Conservation (phyloP, 2,329 filamentous ascomycete species). For the Colletotrichum sp. region DNA sequence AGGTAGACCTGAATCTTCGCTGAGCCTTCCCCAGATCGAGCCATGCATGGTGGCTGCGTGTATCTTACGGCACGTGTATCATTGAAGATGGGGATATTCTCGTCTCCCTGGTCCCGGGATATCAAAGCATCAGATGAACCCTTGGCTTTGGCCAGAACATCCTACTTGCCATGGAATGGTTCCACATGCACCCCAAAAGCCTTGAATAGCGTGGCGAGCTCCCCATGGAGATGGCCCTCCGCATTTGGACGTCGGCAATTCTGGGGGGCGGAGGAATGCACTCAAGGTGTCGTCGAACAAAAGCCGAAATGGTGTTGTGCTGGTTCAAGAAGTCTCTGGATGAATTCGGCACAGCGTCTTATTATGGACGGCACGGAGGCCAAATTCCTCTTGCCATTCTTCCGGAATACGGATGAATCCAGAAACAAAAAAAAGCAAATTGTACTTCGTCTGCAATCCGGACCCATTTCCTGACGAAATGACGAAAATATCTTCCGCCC, state of each 20-base stretch:
- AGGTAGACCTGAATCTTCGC: not conserved
- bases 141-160: not conserved
- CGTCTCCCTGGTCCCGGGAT: not conserved
- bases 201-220: not conserved
- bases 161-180: not conserved
- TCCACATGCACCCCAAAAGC: not conserved
- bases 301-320: not conserved
- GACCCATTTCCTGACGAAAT: not conserved
- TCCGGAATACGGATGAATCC: not conserved
- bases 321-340: rapidly evolving
- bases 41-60: not conserved
- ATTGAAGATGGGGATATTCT: not conserved
- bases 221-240: too few relatives aligned
- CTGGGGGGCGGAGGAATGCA: not conserved
- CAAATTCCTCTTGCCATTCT: not conserved
- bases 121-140: not conserved
- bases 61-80: not conserved
- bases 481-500: rapidly evolving
- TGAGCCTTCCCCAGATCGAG: rapidly evolving
- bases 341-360: not conserved
- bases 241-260: not conserved
- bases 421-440: too few relatives aligned
- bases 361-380: not conserved
- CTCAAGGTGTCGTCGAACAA: not conserved
- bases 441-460: not conserved